Evolutionary conservation across 805 yeast species (phyloP).

Genomic region (Yarrowia hollandica): DNA sequence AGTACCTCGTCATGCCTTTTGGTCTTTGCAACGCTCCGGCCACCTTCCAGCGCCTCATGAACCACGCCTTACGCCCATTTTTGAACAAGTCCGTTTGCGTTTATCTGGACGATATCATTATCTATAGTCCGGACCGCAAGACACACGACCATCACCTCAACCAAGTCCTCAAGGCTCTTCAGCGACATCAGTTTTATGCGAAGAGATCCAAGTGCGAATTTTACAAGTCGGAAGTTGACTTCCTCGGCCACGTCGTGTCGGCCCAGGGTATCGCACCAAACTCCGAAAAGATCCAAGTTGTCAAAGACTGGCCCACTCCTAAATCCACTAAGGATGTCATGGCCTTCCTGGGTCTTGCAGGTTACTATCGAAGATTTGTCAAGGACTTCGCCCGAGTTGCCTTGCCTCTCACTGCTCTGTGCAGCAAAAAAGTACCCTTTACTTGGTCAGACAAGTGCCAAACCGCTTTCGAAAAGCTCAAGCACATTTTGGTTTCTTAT

Average conservation of each 20-base stretch:
- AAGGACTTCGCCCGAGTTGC: no score
- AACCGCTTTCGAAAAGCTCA: no score
- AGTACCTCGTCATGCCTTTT: slow-evolving; percentile 38
- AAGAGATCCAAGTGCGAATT: slow-evolving; percentile 31
- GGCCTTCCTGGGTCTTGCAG: no score
- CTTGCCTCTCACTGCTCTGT: no score
- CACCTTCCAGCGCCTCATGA: slow-evolving; percentile 34
- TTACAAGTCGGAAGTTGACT: slow-evolving; percentile 20
- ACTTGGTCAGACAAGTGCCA: no score
- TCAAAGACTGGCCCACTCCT: no score
- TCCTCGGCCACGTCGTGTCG: slow-evolving; percentile 31
- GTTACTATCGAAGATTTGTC: no score
- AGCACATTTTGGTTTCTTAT: no score
- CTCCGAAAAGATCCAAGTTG: no score
- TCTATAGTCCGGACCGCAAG: slow-evolving; percentile 28
- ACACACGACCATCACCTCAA: slow-evolving; percentile 28
- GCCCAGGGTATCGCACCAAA: slow-evolving; percentile 29
- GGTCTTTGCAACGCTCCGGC: slow-evolving; percentile 39
- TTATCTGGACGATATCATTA: slow-evolving; percentile 36
- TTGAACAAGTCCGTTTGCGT: slow-evolving; percentile 31
- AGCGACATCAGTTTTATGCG: slow-evolving; percentile 4
- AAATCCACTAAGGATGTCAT: no score
- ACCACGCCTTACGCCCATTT: neutral
- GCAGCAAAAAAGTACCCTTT: no score
- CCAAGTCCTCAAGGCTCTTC: neutral